A percentile compares a stretch with the other conserved stretches of the same genome.
Conservation (phyloP, 192 early-diverging fungal species). For the Entomortierella chlamydospora region DNA sequence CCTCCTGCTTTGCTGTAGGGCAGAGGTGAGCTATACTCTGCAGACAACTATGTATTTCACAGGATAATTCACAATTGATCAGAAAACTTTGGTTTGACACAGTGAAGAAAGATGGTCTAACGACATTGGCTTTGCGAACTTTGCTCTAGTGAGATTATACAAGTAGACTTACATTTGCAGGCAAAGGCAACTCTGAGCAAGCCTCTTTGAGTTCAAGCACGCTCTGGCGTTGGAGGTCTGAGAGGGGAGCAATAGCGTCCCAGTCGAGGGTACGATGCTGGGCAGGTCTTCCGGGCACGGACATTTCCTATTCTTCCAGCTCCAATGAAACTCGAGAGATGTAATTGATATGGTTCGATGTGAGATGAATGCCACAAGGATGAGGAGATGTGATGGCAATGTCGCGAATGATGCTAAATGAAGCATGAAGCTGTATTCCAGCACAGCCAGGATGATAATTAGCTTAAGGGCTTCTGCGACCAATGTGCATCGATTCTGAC, state of each 20-base stretch:
- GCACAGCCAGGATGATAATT: too few species aligned
- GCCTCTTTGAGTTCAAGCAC: slow-evolving; percentile 70
- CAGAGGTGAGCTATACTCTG: slow-evolving; percentile 19
- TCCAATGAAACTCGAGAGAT: too few species aligned
- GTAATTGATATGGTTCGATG: too few species aligned
- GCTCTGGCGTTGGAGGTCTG: slow-evolving; percentile 61
- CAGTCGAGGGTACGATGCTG: slow-evolving; percentile 61
- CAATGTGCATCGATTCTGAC: too few species aligned
- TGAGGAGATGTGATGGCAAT: not conserved
- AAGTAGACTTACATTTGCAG: slow-evolving; percentile 55
- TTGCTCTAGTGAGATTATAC: too few species aligned
- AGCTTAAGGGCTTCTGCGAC: too few species aligned
- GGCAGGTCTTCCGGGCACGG: slow-evolving; percentile 5
- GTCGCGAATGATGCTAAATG: too few species aligned
- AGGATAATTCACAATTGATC: not conserved
- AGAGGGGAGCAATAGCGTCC: slow-evolving; percentile 65
- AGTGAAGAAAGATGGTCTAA: too few species aligned
- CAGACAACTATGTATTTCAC: slow-evolving; percentile 16
- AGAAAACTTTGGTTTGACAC: not conserved
- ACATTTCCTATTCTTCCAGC: slow-evolving; percentile 14
- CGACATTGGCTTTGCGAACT: too few species aligned
- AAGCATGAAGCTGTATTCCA: too few species aligned
- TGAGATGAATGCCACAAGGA: too few species aligned
- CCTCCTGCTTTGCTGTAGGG: slow-evolving; percentile 6
- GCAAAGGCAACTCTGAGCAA: slow-evolving; percentile 68